A percentile compares a stretch with the other conserved stretches of the same genome.
Conservation (phyloP, 164 flowering plant genomes). For the Annona squamosa region DNA sequence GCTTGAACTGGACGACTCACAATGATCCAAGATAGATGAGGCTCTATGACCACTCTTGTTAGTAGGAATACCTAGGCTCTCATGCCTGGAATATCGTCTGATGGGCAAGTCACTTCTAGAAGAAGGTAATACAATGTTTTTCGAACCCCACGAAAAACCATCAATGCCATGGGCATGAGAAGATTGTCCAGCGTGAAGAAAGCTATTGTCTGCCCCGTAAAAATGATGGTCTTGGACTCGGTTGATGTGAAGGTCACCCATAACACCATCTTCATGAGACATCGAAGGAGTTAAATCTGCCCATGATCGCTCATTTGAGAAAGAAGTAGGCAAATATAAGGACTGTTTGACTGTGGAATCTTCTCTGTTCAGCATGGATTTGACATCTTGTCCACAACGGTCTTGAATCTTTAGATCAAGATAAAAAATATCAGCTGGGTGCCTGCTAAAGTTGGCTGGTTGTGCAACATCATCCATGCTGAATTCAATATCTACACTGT, state of each 20-base stretch:
- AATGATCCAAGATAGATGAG: background rate
- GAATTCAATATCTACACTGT: constrained; percentile 6
- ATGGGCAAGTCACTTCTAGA: background rate
- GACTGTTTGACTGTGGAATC: constrained; percentile 4
- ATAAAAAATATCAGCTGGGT: constrained; percentile 5
- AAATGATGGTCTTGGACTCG: constrained; percentile 1
- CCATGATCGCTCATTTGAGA: constrained; percentile 2
- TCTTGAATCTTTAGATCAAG: background rate
- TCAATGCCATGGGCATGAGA: background rate
- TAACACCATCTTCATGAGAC: constrained; percentile 14
- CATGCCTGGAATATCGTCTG: background rate
- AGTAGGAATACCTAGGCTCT: constrained; percentile 5
- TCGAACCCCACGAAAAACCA: background rate
- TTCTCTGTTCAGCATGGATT: constrained; percentile 4
- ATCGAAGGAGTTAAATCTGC: constrained; percentile 4
- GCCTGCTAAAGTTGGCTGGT: constrained; percentile 3
- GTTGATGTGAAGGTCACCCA: background rate
- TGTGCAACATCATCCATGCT: constrained; percentile 5
- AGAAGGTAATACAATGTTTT: constrained; percentile 1
- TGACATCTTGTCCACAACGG: constrained; percentile 6
- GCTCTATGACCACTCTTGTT: background rate
- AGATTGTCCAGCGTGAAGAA: background rate
- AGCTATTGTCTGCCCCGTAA: constrained; percentile 8
- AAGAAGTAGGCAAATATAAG: constrained; percentile 3
- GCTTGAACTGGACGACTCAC: background rate